These are phyloP conservation scores for Mycena maculata DNA, from an alignment of 768 basidiomycete species.

Conservation along the genomic window DNA sequence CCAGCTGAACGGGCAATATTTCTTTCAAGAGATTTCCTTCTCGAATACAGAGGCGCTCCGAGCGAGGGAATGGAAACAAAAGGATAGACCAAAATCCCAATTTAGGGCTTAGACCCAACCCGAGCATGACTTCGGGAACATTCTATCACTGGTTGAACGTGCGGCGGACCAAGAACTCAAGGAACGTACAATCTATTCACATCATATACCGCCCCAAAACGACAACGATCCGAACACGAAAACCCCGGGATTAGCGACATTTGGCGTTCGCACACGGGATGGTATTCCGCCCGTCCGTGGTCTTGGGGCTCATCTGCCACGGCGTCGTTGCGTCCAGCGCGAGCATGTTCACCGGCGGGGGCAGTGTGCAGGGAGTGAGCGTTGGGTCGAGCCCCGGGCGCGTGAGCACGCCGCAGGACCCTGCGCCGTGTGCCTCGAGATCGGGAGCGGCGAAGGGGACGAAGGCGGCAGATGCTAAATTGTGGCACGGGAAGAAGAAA, in stretches of 20 bases:
- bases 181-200: too few relatives aligned
- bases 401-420: not conserved
- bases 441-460: slow-evolving; percentile 14
- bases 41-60: too few relatives aligned
- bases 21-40: too few relatives aligned
- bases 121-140: too few relatives aligned
- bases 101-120: too few relatives aligned
- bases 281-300: slow-evolving; percentile 1
- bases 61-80: too few relatives aligned
- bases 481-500: not conserved
- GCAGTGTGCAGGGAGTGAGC: not conserved
- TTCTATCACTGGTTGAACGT: too few relatives aligned
- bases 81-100: too few relatives aligned
- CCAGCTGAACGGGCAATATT: too few relatives aligned
- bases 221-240: too few relatives aligned
- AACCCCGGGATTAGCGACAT: not conserved
- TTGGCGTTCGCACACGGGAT: slow-evolving; percentile 1
- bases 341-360: not conserved
- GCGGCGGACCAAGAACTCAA: too few relatives aligned
- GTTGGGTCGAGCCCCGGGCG: slow-evolving; percentile 2
- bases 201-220: too few relatives aligned
- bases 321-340: slow-evolving; percentile 11
- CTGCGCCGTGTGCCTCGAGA: slow-evolving; percentile 1
- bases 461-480: not conserved
- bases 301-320: slow-evolving; percentile 14